These are phyloP conservation scores for Lachancea fermentati DNA, from an alignment of 805 yeast species.

Conservation along the genomic window DNA sequence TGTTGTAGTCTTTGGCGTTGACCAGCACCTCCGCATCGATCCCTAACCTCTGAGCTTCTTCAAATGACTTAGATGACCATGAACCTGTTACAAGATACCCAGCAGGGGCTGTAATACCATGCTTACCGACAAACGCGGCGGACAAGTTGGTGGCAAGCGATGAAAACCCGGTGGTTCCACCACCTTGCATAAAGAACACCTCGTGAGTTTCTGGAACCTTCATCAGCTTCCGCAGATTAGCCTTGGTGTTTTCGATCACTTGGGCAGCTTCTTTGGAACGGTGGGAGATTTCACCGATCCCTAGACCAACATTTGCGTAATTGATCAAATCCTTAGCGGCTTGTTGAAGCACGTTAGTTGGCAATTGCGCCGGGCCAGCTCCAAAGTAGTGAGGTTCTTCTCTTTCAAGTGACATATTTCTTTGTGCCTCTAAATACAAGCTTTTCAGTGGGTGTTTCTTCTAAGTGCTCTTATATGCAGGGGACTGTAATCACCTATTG, in stretches of 20 bases:
- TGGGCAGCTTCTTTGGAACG: conserved; percentile 78
- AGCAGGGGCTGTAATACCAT: conserved; percentile 71
- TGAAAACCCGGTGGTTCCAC: conserved; percentile 95
- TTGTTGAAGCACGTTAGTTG: conserved; percentile 75
- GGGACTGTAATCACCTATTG: neutral
- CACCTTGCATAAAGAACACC: conserved; percentile 94
- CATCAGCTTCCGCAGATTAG: conserved; percentile 56
- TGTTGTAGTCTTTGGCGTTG: conserved; percentile 48
- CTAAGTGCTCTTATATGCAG: neutral
- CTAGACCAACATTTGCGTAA: conserved; percentile 67
- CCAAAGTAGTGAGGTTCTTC: conserved; percentile 82
- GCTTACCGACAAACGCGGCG: conserved; percentile 65
- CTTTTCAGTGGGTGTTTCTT: neutral
- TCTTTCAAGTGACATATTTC: conserved; percentile 43
- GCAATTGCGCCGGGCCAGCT: conserved; percentile 97
- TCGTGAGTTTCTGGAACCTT: conserved; percentile 88
- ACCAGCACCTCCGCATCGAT: conserved; percentile 63
- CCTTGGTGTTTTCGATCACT: conserved; percentile 73
- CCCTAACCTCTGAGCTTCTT: conserved; percentile 85
- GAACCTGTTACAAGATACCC: conserved; percentile 89
- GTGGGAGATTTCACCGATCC: conserved; percentile 95
- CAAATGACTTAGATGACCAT: conserved; percentile 86
- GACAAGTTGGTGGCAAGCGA: conserved; percentile 76
- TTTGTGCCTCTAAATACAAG: neutral
- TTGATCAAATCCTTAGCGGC: conserved; percentile 80